phyloP scores from a whole-genome alignment of 2,329 filamentous ascomycete genomes.

The Rhynchosporium agropyri region DNA sequence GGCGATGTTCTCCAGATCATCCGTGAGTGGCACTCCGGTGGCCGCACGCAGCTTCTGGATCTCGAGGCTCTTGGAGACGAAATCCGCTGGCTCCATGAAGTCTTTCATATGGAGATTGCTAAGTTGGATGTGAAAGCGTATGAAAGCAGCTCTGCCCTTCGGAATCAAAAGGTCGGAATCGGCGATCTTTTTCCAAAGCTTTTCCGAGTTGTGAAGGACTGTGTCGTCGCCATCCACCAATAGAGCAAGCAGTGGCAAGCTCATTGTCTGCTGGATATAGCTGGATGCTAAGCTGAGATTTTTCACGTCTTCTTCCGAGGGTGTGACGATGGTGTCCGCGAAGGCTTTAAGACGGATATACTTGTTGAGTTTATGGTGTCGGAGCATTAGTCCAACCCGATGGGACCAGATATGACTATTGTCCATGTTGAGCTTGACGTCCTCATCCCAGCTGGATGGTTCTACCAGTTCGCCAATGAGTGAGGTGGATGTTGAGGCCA shows the following conservation, averaged over 20 bases:
- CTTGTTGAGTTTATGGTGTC: constrained; percentile 10
- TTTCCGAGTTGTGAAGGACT: constrained; percentile 1
- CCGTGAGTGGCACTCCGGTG: not conserved
- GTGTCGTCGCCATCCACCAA: not conserved
- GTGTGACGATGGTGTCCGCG: not conserved
- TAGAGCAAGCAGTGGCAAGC: not conserved
- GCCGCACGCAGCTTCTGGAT: not conserved
- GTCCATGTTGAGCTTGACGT: constrained; percentile 2
- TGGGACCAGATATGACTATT: constrained; percentile 13
- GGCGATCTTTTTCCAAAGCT: constrained; percentile 6
- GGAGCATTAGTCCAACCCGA: constrained; percentile 7
- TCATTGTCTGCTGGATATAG: constrained; percentile 11
- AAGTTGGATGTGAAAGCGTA: constrained; percentile 2
- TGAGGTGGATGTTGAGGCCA: not conserved
- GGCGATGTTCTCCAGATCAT: constrained; percentile 5
- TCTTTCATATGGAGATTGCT: not conserved
- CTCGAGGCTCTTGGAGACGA: not conserved
- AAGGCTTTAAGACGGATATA: constrained; percentile 1
- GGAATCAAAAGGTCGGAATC: constrained; percentile 2
- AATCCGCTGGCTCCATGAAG: not conserved
- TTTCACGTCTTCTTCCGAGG: not conserved
- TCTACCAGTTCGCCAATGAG: constrained; percentile 1
- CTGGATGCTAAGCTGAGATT: constrained; percentile 10
- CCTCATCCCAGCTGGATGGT: not conserved
- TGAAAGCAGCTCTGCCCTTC: constrained; percentile 7